Conservation (phyloP, 768 basidiomycete species). For the Russula foetens region DNA sequence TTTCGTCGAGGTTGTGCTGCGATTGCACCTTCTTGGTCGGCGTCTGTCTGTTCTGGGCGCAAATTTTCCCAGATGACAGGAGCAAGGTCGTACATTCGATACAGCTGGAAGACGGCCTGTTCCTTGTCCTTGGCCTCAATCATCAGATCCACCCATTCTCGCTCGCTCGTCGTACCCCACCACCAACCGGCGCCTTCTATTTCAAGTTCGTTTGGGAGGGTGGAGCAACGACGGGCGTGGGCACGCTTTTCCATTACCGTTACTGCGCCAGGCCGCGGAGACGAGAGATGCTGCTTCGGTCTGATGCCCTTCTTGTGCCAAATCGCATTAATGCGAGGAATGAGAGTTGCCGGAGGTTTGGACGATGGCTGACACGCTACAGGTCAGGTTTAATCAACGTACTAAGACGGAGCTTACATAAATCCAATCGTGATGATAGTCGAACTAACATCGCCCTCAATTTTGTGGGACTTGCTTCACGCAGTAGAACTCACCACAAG, state of each 20-base stretch:
- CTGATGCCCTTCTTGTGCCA: constrained; percentile 71
- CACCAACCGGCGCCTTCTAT: constrained; percentile 17
- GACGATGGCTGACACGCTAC: constrained; percentile 25
- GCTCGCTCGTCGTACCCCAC: constrained; percentile 6
- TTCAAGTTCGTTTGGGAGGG: constrained; percentile 64
- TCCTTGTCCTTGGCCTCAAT: constrained; percentile 93
- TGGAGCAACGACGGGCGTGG: constrained; percentile 75
- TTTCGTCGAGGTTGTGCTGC: not conserved
- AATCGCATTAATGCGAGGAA: constrained; percentile 65
- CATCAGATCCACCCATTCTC: constrained; percentile 60
- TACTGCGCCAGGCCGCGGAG: constrained; percentile 78
- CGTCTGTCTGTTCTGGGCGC: constrained; percentile 24
- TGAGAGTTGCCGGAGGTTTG: constrained; percentile 52
- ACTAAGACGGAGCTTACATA: constrained; percentile 39
- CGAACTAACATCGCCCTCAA: constrained; percentile 25
- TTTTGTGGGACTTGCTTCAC: constrained; percentile 32
- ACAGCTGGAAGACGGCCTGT: constrained; percentile 83
- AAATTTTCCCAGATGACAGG: constrained; percentile 47
- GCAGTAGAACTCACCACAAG: constrained; percentile 45
- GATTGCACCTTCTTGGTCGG: not conserved
- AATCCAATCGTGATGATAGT: constrained; percentile 81
- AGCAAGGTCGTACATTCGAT: constrained; percentile 65
- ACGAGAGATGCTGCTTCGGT: constrained; percentile 90
- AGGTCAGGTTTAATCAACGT: constrained; percentile 17
- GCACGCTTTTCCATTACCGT: constrained; percentile 81